Percentiles rank a stretch among this genome's conserved stretches.
phyloP scores from a whole-genome alignment of 2,329 filamentous ascomycete genomes.

The Rhynchosporium secalis region DNA sequence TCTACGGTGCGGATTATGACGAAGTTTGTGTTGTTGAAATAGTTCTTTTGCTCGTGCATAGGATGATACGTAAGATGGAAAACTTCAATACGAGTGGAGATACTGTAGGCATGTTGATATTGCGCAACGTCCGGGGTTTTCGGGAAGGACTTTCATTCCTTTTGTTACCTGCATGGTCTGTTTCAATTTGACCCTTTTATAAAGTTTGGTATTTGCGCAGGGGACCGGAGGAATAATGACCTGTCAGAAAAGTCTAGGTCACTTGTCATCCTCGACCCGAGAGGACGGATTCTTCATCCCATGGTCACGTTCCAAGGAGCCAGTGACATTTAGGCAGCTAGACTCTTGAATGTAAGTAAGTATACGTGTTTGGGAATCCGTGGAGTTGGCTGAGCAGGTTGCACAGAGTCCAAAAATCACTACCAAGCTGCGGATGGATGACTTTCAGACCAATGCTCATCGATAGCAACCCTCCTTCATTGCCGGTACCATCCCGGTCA shows the following conservation, averaged over 20 bases:
- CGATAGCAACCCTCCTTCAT: conserved; percentile 13
- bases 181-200: too few relatives aligned
- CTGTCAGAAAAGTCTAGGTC: not conserved
- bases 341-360: not conserved
- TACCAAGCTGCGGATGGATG: not conserved
- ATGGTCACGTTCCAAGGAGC: not conserved
- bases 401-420: not conserved
- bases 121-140: too few relatives aligned
- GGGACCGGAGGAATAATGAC: not conserved
- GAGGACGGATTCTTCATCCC: not conserved
- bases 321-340: not conserved
- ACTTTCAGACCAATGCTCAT: conserved; percentile 1
- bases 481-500: too few relatives aligned
- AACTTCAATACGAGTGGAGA: too few relatives aligned
- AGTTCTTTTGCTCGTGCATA: not conserved
- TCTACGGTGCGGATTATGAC: not conserved
- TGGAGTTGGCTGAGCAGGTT: not conserved
- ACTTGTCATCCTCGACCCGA: conserved; percentile 3
- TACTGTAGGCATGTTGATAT: too few relatives aligned
- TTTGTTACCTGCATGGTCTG: too few relatives aligned
- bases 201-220: too few relatives aligned
- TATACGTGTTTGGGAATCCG: not conserved
- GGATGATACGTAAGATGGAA: too few relatives aligned
- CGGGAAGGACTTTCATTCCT: too few relatives aligned
- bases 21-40: conserved; percentile 9